These are phyloP conservation scores for Lyophyllum decastes DNA, from an alignment of 768 basidiomycete genomes.

Conservation along the genomic window DNA sequence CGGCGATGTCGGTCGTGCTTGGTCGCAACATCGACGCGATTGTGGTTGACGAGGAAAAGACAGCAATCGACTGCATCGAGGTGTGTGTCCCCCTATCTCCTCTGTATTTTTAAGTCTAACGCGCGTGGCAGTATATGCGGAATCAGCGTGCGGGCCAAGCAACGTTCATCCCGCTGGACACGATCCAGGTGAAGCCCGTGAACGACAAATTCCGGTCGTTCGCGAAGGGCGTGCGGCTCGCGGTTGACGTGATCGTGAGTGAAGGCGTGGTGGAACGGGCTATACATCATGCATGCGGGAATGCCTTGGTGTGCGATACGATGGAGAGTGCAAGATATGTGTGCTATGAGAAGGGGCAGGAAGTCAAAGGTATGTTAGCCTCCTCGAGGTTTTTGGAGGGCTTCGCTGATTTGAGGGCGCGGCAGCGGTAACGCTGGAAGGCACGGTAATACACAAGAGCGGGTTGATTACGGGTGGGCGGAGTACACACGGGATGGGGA, in stretches of 20 bases:
- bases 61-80: constrained; percentile 97
- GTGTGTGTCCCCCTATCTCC: constrained; percentile 37
- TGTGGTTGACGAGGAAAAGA: constrained; percentile 96
- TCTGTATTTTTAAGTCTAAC: background rate
- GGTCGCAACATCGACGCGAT: constrained; percentile 95
- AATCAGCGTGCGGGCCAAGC: constrained; percentile 94
- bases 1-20: constrained; percentile 87
- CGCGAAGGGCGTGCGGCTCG: constrained; percentile 83
- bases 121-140: constrained; percentile 74
- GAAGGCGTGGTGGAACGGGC: constrained; percentile 88
- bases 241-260: constrained; percentile 83
- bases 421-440: constrained; percentile 92
- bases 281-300: constrained; percentile 96
- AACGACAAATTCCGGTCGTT: constrained; percentile 95
- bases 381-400: background rate
- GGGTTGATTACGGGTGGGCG: constrained; percentile 96
- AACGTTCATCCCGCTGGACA: constrained; percentile 98
- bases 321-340: constrained; percentile 92
- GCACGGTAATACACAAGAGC: constrained; percentile 96
- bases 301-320: constrained; percentile 91
- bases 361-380: constrained; percentile 83
- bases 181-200: constrained; percentile 90
- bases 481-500: constrained; percentile 70
- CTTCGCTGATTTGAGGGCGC: background rate
- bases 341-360: constrained; percentile 92